phyloP scores from a whole-genome alignment of 2,329 filamentous ascomycete species.

The Beauveria brongniartii region DNA sequence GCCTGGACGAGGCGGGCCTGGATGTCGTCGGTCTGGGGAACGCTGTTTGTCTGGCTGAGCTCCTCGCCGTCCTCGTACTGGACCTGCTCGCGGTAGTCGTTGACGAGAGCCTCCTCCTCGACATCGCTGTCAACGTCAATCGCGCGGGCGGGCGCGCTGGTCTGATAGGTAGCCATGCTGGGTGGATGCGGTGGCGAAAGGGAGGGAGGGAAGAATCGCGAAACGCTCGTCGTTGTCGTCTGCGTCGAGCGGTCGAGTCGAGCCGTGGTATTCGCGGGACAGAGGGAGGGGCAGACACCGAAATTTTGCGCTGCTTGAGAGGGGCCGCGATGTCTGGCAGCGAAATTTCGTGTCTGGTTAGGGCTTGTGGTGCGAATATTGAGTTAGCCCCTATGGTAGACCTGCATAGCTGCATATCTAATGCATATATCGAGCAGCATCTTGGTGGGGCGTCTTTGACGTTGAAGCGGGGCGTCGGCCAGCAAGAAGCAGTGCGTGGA shows the following conservation, averaged over 20 bases:
- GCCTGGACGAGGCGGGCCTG: constrained; percentile 86
- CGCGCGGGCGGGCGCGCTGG: constrained; percentile 51
- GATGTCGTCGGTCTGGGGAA: constrained; percentile 78
- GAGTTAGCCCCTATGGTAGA: constrained; percentile 17
- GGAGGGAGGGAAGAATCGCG: not conserved
- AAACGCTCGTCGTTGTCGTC: constrained; percentile 20
- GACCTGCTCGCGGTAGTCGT: constrained; percentile 94
- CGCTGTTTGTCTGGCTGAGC: constrained; percentile 65
- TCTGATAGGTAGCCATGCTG: constrained; percentile 54
- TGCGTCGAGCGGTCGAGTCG: constrained; percentile 14
- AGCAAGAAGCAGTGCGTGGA: constrained; percentile 9
- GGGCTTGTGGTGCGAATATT: constrained; percentile 30
- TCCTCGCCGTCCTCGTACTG: constrained; percentile 84
- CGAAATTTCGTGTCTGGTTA: constrained; percentile 31
- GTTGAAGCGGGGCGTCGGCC: constrained; percentile 19
- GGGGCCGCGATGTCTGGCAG: constrained; percentile 20
- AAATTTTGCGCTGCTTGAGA: constrained; percentile 28
- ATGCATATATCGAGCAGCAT: constrained; percentile 20
- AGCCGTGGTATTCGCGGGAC: not conserved
- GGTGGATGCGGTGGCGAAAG: constrained; percentile 12
- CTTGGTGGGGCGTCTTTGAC: constrained; percentile 16
- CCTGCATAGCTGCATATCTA: constrained; percentile 20
- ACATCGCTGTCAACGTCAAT: constrained; percentile 81
- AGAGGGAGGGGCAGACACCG: constrained; percentile 23
- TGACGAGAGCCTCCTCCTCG: constrained; percentile 91